Conservation (phyloP, 331 rosid genomes). For the Spiraea crenata region DNA sequence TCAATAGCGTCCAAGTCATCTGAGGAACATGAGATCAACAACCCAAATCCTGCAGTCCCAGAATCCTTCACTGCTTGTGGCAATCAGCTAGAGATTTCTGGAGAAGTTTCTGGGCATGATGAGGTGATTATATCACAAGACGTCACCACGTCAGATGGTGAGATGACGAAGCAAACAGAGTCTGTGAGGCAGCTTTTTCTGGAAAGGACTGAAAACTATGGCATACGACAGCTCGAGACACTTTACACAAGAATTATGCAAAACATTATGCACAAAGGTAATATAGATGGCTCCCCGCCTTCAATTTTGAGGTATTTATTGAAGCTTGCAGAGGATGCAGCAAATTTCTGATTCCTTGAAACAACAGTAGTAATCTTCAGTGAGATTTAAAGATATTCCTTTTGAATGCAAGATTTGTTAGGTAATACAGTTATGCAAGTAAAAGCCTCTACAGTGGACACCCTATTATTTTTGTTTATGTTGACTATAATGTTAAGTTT, state of each 20-base stretch:
- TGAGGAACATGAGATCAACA: constrained; percentile 45
- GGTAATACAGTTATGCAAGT: constrained; percentile 13
- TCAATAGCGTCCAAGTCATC: constrained; percentile 32
- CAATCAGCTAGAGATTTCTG: constrained; percentile 22
- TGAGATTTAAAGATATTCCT: constrained; percentile 55
- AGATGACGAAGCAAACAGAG: constrained; percentile 53
- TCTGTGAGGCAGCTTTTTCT: constrained; percentile 50
- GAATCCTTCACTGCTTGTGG: constrained; percentile 41
- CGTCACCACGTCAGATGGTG: constrained; percentile 45
- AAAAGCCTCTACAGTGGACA: too few relatives aligned
- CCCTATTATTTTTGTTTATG: too few relatives aligned
- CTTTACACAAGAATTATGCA: constrained; percentile 84
- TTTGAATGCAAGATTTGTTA: constrained; percentile 31
- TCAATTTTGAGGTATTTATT: constrained; percentile 60
- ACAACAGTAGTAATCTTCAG: constrained; percentile 19
- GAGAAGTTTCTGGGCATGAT: constrained; percentile 34
- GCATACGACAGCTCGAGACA: constrained; percentile 85
- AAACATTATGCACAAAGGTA: constrained; percentile 50
- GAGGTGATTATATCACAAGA: constrained; percentile 42
- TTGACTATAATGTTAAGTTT: too few relatives aligned
- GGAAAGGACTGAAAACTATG: constrained; percentile 52
- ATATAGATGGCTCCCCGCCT: constrained; percentile 49
- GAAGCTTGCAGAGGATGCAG: constrained; percentile 42
- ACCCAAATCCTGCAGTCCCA: constrained; percentile 31
- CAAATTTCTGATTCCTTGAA: constrained; percentile 38